These are phyloP conservation scores for Hortiboletus flavorubellus DNA, from an alignment of 768 basidiomycete species.

Conservation along the genomic window DNA sequence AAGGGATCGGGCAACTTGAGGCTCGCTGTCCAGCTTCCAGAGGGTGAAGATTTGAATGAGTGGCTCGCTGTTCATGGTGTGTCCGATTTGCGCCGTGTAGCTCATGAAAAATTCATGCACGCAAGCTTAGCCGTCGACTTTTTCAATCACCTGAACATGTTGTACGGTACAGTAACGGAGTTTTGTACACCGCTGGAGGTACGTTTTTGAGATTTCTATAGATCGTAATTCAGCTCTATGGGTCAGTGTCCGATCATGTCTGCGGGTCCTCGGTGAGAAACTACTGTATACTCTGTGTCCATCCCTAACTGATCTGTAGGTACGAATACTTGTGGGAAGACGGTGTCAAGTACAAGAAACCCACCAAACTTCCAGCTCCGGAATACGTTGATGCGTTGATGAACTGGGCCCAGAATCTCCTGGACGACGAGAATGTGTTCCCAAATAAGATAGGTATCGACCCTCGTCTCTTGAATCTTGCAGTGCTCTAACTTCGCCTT, in stretches of 20 bases:
- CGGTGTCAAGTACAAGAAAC: slow-evolving; percentile 79
- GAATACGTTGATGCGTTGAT: slow-evolving; percentile 98
- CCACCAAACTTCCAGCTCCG: slow-evolving; percentile 91
- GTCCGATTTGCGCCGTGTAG: slow-evolving; percentile 19
- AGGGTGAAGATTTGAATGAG: slow-evolving; percentile 95
- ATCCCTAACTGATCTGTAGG: slow-evolving; percentile 39
- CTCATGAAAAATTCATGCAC: not conserved
- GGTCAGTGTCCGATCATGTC: slow-evolving; percentile 92
- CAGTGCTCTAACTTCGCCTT: slow-evolving; percentile 2
- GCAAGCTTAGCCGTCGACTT: slow-evolving; percentile 86
- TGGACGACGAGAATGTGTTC: slow-evolving; percentile 91
- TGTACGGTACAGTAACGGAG: slow-evolving; percentile 97
- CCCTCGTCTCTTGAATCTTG: not conserved
- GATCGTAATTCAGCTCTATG: slow-evolving; percentile 8
- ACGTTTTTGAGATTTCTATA: slow-evolving; percentile 19
- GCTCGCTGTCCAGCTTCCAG: slow-evolving; percentile 88
- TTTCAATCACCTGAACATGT: slow-evolving; percentile 99
- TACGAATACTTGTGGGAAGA: slow-evolving; percentile 97
- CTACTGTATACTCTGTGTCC: not conserved
- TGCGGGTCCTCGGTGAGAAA: slow-evolving; percentile 80
- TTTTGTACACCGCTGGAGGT: slow-evolving; percentile 96
- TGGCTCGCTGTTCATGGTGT: slow-evolving; percentile 99
- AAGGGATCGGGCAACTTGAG: slow-evolving; percentile 96
- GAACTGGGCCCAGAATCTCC: slow-evolving; percentile 94
- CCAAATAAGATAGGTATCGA: slow-evolving; percentile 88